phyloP scores from a whole-genome alignment of 495 filamentous ascomycete species.

The Penicillium alfredii region DNA sequence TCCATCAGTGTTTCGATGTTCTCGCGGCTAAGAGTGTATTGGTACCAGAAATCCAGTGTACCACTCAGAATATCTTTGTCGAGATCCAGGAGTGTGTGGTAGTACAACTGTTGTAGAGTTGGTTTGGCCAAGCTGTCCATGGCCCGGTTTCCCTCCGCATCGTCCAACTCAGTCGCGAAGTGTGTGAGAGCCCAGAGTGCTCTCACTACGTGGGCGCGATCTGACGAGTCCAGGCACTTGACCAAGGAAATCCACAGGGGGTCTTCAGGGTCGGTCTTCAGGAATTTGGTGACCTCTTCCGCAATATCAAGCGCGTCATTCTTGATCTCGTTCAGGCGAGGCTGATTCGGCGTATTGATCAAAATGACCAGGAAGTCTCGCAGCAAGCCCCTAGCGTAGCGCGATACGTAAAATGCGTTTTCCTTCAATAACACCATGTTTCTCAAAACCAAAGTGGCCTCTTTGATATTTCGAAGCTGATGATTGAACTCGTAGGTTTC shows the following conservation, averaged over 20 bases:
- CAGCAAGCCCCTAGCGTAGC: conserved; percentile 56
- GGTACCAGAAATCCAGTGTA: conserved; percentile 90
- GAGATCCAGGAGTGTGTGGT: conserved; percentile 72
- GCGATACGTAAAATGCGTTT: conserved; percentile 77
- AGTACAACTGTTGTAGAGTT: conserved; percentile 62
- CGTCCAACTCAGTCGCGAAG: conserved; percentile 77
- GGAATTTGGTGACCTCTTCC: conserved; percentile 79
- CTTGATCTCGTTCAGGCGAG: conserved; percentile 77
- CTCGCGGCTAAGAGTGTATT: conserved; percentile 79
- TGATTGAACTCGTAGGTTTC: conserved; percentile 68
- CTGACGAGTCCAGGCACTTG: conserved; percentile 60
- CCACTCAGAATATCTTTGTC: conserved; percentile 86
- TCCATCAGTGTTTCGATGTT: conserved; percentile 72
- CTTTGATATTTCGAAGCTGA: conserved; percentile 66
- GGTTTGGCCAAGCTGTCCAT: conserved; percentile 63
- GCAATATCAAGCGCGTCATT: conserved; percentile 90
- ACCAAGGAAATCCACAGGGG: conserved; percentile 74
- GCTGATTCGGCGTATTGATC: conserved; percentile 67
- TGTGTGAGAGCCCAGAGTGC: conserved; percentile 80
- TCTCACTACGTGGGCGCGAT: conserved; percentile 81
- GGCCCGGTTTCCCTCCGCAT: conserved; percentile 56
- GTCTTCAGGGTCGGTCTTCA: conserved; percentile 62
- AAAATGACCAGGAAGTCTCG: conserved; percentile 77
- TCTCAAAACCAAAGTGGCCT: conserved; percentile 79
- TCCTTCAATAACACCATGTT: conserved; percentile 91